Evolutionary conservation across 2,329 filamentous ascomycete genomes (phyloP).

Genomic region (Colletotrichum coccodes): DNA sequence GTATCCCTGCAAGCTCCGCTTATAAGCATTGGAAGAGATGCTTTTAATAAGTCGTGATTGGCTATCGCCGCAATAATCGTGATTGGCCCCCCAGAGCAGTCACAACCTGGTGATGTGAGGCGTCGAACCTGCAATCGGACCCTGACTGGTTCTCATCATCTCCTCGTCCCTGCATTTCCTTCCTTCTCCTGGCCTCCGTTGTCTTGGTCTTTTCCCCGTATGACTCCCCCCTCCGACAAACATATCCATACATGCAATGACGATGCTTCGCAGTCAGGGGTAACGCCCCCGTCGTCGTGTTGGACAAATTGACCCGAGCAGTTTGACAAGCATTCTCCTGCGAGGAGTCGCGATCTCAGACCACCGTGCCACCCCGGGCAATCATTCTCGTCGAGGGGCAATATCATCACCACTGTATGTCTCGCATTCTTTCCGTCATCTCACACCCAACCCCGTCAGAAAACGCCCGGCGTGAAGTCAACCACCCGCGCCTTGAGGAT

Average conservation of each 20-base stretch:
- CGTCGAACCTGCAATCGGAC: neutral
- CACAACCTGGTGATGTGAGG: no score
- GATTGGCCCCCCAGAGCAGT: no score
- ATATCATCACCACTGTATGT: neutral
- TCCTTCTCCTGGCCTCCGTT: neutral
- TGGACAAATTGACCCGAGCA: no score
- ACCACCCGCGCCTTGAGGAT: conserved; percentile 66
- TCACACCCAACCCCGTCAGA: neutral
- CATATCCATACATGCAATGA: neutral
- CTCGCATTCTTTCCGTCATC: neutral
- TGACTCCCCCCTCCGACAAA: neutral
- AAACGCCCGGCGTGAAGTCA: conserved; percentile 66
- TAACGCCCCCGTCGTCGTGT: no score
- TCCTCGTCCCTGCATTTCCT: neutral
- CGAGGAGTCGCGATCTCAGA: no score
- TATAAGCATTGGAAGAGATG: neutral
- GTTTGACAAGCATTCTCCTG: no score
- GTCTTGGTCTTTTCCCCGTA: neutral
- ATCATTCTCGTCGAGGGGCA: neutral
- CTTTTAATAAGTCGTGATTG: neutral
- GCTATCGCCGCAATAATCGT: neutral
- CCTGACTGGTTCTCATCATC: neutral
- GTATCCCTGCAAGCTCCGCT: neutral
- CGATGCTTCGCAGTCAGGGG: no score
- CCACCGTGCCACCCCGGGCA: no score